Percentiles rank a stretch among this genome's conserved stretches.
These are phyloP conservation scores for Hordeum marinum DNA, from an alignment of 176 grass and related monocot genomes.

Conservation along the genomic window DNA sequence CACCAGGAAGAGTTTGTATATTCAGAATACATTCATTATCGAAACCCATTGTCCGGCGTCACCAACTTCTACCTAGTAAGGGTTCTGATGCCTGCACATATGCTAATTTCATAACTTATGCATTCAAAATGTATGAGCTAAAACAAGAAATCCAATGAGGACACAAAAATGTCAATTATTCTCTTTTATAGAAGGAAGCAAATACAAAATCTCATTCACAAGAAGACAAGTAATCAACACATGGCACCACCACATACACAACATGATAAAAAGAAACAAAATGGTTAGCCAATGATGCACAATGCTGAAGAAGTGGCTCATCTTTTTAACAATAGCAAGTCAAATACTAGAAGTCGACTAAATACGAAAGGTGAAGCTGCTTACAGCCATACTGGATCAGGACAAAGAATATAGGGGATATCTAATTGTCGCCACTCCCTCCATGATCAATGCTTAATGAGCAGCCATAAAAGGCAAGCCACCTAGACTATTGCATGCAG, in stretches of 20 bases:
- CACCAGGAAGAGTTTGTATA: constrained; percentile 91
- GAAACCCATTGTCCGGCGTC: constrained; percentile 59
- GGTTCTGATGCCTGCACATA: constrained; percentile 33
- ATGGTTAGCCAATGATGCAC: neutral
- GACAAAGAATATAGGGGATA: neutral
- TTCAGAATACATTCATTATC: constrained; percentile 92
- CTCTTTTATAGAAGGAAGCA: neutral
- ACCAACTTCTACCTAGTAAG: neutral
- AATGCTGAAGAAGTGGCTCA: neutral
- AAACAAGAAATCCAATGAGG: constrained; percentile 2
- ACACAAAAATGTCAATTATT: neutral
- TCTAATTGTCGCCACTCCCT: neutral
- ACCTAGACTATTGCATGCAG: neutral
- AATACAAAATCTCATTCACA: neutral
- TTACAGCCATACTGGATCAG: constrained; percentile 3
- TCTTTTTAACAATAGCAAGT: neutral
- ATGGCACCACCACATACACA: neutral
- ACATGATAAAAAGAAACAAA: neutral
- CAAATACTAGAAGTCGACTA: constrained; percentile 1
- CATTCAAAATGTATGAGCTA: neutral
- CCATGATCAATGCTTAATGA: neutral
- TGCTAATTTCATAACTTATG: neutral
- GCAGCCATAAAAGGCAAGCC: neutral
- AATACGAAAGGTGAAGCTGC: neutral
- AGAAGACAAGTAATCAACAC: neutral